phyloP scores from a whole-genome alignment of 2,329 filamentous ascomycete genomes.

The Rutstroemia sp. region DNA sequence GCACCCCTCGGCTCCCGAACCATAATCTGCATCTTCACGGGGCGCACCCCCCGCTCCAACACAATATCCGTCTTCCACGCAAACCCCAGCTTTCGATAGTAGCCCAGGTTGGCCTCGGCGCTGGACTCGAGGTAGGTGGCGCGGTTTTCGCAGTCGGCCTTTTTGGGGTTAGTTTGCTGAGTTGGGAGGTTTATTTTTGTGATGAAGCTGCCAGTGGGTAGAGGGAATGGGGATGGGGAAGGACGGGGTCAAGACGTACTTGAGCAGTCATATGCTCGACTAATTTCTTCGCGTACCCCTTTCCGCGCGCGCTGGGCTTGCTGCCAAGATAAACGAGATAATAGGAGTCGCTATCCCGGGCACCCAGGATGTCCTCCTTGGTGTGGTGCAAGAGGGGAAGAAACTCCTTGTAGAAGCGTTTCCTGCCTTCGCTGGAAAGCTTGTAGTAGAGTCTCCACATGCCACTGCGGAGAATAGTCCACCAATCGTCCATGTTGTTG shows the following conservation, averaged over 20 bases:
- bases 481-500: constrained; percentile 64
- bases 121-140: constrained; percentile 76
- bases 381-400: constrained; percentile 66
- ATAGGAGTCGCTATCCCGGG: constrained; percentile 61
- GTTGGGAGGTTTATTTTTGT: no score
- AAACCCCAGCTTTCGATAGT: constrained; percentile 74
- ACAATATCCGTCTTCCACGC: constrained; percentile 55
- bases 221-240: not conserved
- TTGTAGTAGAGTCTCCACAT: constrained; percentile 72
- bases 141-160: constrained; percentile 59
- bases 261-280: constrained; percentile 60
- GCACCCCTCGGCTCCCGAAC: constrained; percentile 55
- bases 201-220: not conserved
- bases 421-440: constrained; percentile 63
- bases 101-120: constrained; percentile 56
- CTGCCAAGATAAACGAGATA: constrained; percentile 82
- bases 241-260: constrained; percentile 35
- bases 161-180: not conserved
- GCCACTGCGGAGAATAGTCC: constrained; percentile 65
- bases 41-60: constrained; percentile 48
- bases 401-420: constrained; percentile 72
- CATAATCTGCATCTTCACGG: constrained; percentile 72
- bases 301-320: constrained; percentile 59
- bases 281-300: constrained; percentile 65
- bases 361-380: constrained; percentile 62